Evolutionary conservation across 2,329 filamentous ascomycete species (phyloP).

Genomic region (Hymenoscyphus fraxineus): DNA sequence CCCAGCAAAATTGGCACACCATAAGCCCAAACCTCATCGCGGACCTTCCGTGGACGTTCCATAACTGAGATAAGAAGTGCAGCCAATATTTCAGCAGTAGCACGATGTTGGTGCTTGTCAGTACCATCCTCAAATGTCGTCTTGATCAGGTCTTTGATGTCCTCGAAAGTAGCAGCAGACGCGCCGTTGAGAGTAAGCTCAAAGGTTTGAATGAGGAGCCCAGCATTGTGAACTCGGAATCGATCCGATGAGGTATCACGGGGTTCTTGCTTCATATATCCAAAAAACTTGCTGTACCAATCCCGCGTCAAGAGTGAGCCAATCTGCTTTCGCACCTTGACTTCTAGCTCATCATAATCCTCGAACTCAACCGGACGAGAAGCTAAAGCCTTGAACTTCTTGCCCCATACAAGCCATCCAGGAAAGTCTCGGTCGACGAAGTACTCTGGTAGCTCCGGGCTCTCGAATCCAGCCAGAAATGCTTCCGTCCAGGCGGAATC

Average conservation of each 20-base stretch:
- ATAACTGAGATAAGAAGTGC: conserved; percentile 77
- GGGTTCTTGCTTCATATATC: conserved; percentile 93
- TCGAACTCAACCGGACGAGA: conserved; percentile 64
- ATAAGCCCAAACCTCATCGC: conserved; percentile 80
- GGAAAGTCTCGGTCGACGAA: conserved; percentile 90
- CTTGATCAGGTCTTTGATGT: conserved; percentile 76
- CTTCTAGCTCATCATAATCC: conserved; percentile 77
- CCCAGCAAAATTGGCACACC: conserved; percentile 82
- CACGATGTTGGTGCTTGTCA: conserved; percentile 96
- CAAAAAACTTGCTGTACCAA: conserved; percentile 87
- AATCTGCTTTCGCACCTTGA: conserved; percentile 69
- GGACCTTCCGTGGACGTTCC: conserved; percentile 70
- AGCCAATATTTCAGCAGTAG: conserved; percentile 88
- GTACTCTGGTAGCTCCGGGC: conserved; percentile 71
- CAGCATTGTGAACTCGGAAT: conserved; percentile 84
- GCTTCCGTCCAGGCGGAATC: conserved; percentile 75
- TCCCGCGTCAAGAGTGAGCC: conserved; percentile 73
- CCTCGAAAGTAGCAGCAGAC: conserved; percentile 75
- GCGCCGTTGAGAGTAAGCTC: conserved; percentile 81
- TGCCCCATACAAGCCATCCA: conserved; percentile 95
- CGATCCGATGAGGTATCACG: conserved; percentile 76
- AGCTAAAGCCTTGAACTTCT: conserved; percentile 75
- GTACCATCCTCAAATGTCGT: conserved; percentile 86
- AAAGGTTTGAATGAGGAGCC: conserved; percentile 84
- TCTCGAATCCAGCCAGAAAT: conserved; percentile 74